Base-by-base conservation (phyloP, 768 basidiomycete species). In the Chiua virens region DNA sequence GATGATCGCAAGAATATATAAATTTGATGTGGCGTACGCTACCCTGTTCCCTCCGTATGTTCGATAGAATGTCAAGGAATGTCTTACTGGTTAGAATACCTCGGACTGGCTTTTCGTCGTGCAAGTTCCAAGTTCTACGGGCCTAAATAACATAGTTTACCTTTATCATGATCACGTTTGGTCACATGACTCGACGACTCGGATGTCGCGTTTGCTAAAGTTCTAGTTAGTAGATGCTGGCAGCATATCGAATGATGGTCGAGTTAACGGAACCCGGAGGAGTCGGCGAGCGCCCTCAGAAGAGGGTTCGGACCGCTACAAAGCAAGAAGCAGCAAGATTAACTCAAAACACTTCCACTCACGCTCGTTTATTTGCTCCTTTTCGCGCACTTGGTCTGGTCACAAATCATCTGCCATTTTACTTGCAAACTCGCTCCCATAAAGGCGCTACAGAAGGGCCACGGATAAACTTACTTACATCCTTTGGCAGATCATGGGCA, bases 341-440 rank as follows among this genome's bases (percentile, higher is more conserved):
- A 23, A 18, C 37, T 11, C 46, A 47, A 50, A 57, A 54, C 28
- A 21, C 37, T 21, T 37, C 56, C 11, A 42, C 49, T 34, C 59
- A 64, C n/a, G 63, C 65, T 15, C 68, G 68, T 30, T 67, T 99
- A 37, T 98, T 96, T 65, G 90, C 87, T 5, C 96, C 97, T 4
- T 99, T 98, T 66, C 82, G 97, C 52, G 94, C 94, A 8, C 81
- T 99, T n/a, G 96, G 97, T 23, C 81, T 93, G 50, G 81, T 98
- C 62, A 92, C 95, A 39, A 95, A 96, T 64, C 81, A 87, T 72
- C 79, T 95, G 22, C 93, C 95, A 10, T 92, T 96, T 65, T 83
- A 87, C 15, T 68, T 98, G 51, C 93, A 96, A 75, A 84, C 87
- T 2, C 82, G 92, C 47, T 83, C 89, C 1, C 77, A 85, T 62